Conservation (phyloP, 495 filamentous ascomycete genomes). For the Pseudoneurospora amorphoporcata region DNA sequence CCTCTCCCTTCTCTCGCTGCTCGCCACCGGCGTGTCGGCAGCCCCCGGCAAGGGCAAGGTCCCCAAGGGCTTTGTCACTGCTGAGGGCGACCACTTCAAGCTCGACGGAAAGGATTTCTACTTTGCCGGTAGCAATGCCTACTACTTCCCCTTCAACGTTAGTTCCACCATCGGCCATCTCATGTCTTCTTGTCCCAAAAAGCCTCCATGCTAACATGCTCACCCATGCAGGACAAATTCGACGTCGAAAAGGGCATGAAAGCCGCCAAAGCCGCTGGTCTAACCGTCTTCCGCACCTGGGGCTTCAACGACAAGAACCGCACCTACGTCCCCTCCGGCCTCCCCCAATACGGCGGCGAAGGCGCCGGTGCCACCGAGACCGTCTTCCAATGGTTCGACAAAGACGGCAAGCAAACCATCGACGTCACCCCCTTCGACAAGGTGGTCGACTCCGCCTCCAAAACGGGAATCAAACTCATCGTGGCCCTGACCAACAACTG, state of each 20-base stretch:
- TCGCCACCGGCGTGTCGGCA: neutral
- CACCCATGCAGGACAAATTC: too few species aligned
- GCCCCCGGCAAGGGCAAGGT: conserved; percentile 5
- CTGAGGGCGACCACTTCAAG: conserved; percentile 47
- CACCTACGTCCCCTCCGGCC: conserved; percentile 30
- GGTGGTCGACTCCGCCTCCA: conserved; percentile 50
- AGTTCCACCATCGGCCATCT: conserved; percentile 5
- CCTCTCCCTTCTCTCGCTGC: neutral
- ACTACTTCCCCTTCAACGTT: conserved; percentile 55
- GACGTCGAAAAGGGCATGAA: conserved; percentile 52
- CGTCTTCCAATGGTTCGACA: conserved; percentile 31
- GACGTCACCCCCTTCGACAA: conserved; percentile 57
- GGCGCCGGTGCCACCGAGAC: conserved; percentile 42
- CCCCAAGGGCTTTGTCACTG: conserved; percentile 35
- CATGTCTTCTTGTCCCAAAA: too few species aligned
- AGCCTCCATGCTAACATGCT: too few species aligned
- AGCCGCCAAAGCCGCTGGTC: conserved; percentile 35
- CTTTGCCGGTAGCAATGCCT: conserved; percentile 62
- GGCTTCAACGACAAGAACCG: conserved; percentile 49
- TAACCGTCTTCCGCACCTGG: conserved; percentile 61
- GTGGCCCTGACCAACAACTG: conserved; percentile 44
- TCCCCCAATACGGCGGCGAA: conserved; percentile 37
- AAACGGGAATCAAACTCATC: conserved; percentile 50
- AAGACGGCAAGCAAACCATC: conserved; percentile 38
- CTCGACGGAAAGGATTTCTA: conserved; percentile 54